Percentiles rank a stretch among this genome's conserved stretches.
phyloP scores from a whole-genome alignment of 176 grass and related monocot species.

The barley (Hordeum vulgare) region MorexV3_pseudomolecules_assembly NC_058519.1:605892445-605892944 shows the following conservation, averaged over 20 bases:
- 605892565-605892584: too few relatives aligned
- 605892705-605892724: conserved; percentile 18
- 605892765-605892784: not conserved
- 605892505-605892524: not conserved
- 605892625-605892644: not conserved
- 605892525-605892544: not conserved
- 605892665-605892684: not conserved
- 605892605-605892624: conserved; percentile 6
- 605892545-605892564: not conserved
- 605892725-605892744: conserved; percentile 12
- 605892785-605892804: too few relatives aligned
- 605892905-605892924: too few relatives aligned
- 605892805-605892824: too few relatives aligned
- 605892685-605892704: not conserved
- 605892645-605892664: too few relatives aligned
- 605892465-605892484: not conserved
- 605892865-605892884: too few relatives aligned
- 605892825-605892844: too few relatives aligned
- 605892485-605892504: conserved; percentile 13
- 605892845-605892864: too few relatives aligned
- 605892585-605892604: too few relatives aligned
- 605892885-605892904: too few relatives aligned
- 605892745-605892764: conserved; percentile 1
- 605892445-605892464: too few relatives aligned
- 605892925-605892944: too few relatives aligned